Conservation (phyloP, 2,329 filamentous ascomycete genomes). For the Alternaria sp. region DNA sequence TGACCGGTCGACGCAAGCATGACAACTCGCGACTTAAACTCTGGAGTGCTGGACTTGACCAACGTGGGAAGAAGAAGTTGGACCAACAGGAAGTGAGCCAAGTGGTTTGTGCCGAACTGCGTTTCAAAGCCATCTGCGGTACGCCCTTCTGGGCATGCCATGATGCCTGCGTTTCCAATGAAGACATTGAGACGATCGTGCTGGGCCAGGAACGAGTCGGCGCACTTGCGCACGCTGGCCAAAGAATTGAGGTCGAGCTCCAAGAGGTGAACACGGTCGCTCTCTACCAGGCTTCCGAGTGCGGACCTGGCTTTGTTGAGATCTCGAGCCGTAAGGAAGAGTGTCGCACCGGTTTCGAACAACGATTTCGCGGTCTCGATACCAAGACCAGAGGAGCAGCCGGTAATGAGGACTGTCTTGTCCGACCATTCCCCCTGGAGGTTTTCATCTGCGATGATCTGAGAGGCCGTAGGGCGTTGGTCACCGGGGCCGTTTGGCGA, state of each 20-base stretch:
- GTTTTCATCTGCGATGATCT: constrained; percentile 49
- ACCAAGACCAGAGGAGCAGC: constrained; percentile 32
- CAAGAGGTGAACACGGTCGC: constrained; percentile 26
- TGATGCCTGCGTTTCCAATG: constrained; percentile 29
- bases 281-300: constrained; percentile 28
- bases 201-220: constrained; percentile 26
- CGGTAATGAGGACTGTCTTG: constrained; percentile 35
- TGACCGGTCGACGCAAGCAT: constrained; percentile 23
- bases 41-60: constrained; percentile 46
- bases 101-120: constrained; percentile 62
- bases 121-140: constrained; percentile 52
- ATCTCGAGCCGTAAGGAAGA: constrained; percentile 53
- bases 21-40: constrained; percentile 40
- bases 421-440: constrained; percentile 15
- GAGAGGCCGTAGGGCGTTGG: constrained; percentile 49
- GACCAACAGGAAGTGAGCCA: constrained; percentile 62
- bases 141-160: constrained; percentile 28
- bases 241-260: constrained; percentile 32
- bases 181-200: constrained; percentile 24
- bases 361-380: constrained; percentile 48
- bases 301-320: constrained; percentile 22
- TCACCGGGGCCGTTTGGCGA: constrained; percentile 46
- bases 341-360: constrained; percentile 53
- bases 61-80: constrained; percentile 56
- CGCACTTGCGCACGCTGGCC: constrained; percentile 23